phyloP scores from a whole-genome alignment of 805 yeast genomes.

The Jamesozyma rosinii region DNA sequence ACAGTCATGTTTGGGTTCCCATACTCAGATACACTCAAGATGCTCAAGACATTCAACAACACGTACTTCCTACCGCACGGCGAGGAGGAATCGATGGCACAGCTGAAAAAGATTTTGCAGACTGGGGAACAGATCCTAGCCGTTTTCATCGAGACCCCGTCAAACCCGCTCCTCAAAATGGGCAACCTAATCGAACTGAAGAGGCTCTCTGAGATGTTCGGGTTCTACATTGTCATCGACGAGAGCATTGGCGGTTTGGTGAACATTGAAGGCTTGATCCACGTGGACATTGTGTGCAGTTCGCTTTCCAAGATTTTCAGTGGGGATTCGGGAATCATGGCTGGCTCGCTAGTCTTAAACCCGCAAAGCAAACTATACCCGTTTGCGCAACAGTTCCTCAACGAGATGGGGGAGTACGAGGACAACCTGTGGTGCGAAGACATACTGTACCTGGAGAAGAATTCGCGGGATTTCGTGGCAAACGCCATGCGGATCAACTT shows the following conservation, averaged over 20 bases:
- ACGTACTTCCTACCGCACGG: constrained; percentile 80
- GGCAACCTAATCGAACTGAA: constrained; percentile 65
- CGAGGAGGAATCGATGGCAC: constrained; percentile 45
- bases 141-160: constrained; percentile 87
- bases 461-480: constrained; percentile 76
- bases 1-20: constrained; percentile 95
- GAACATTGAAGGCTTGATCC: constrained; percentile 71
- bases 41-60: constrained; percentile 86
- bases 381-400: constrained; percentile 30
- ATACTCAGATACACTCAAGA: constrained; percentile 83
- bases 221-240: constrained; percentile 77
- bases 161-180: constrained; percentile 83
- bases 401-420: constrained; percentile 47
- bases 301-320: constrained; percentile 92
- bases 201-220: constrained; percentile 54
- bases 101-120: constrained; percentile 52
- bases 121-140: constrained; percentile 62
- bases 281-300: constrained; percentile 77
- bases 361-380: constrained; percentile 46
- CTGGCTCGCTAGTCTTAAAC: constrained; percentile 78
- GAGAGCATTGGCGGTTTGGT: constrained; percentile 90
- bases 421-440: constrained; percentile 85
- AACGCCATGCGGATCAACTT: constrained; percentile 48
- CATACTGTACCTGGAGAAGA: constrained; percentile 83
- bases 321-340: constrained; percentile 83